A percentile compares a stretch with the other conserved stretches of the same genome.
Conservation (phyloP, 768 basidiomycete genomes). For the Boletus reticuloceps region DNA sequence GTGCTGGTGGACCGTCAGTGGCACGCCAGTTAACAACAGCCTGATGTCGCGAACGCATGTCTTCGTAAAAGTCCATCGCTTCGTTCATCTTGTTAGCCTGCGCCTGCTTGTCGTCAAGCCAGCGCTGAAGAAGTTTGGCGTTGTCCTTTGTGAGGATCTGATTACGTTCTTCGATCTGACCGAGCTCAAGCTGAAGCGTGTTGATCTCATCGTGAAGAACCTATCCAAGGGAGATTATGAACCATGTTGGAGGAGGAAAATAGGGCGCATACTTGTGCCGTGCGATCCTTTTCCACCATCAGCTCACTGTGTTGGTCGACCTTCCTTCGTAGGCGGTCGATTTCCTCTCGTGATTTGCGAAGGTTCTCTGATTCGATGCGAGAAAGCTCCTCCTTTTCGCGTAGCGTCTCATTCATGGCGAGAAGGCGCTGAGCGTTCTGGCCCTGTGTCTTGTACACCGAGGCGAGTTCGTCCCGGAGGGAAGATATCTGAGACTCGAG, state of each 20-base stretch:
- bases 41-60: conserved; percentile 74
- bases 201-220: conserved; percentile 94
- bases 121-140: conserved; percentile 90
- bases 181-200: conserved; percentile 87
- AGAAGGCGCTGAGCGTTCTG: conserved; percentile 93
- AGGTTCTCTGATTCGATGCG: conserved; percentile 80
- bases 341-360: conserved; percentile 74
- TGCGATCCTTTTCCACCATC: conserved; percentile 85
- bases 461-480: conserved; percentile 87
- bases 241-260: neutral
- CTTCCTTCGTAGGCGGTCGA: conserved; percentile 64
- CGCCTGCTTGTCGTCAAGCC: conserved; percentile 92
- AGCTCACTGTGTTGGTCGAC: conserved; percentile 83
- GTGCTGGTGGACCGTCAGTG: conserved; percentile 30
- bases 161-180: conserved; percentile 86
- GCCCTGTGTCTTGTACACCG: conserved; percentile 93
- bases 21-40: conserved; percentile 59
- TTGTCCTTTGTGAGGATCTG: conserved; percentile 88
- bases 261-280: conserved; percentile 66
- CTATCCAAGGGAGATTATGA: conserved; percentile 39
- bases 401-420: conserved; percentile 91
- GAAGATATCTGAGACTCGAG: conserved; percentile 93
- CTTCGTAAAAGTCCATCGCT: conserved; percentile 86
- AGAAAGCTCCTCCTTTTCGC: conserved; percentile 88
- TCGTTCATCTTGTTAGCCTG: conserved; percentile 97